phyloP scores from a whole-genome alignment of 345 rosid species.

The Geranium brycei region DNA sequence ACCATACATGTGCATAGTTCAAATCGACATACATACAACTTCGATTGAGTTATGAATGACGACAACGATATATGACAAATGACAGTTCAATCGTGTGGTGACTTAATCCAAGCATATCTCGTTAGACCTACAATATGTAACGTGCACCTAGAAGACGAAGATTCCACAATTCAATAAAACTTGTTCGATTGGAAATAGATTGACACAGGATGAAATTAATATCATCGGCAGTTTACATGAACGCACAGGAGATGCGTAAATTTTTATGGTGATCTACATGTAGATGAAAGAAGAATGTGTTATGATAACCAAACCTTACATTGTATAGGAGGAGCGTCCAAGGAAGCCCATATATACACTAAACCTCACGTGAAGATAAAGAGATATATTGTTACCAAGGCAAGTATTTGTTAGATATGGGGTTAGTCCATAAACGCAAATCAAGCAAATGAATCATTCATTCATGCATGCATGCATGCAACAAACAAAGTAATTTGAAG shows the following conservation, averaged over 20 bases:
- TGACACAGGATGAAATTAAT: slow-evolving; percentile 63
- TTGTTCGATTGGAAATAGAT: slow-evolving; percentile 33
- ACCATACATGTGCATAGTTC: neutral
- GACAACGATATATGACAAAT: too few relatives aligned
- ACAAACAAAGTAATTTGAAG: too few relatives aligned
- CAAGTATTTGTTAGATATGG: slow-evolving; percentile 23
- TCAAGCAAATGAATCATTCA: too few relatives aligned
- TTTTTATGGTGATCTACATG: slow-evolving; percentile 76
- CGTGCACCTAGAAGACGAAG: slow-evolving; percentile 63
- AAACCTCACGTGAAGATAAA: too few relatives aligned
- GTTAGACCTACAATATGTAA: slow-evolving; percentile 67
- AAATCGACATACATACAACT: neutral
- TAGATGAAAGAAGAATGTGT: slow-evolving; percentile 2
- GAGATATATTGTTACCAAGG: slow-evolving; percentile 36
- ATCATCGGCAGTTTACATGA: slow-evolving; percentile 57
- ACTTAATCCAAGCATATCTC: neutral
- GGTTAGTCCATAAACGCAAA: too few relatives aligned
- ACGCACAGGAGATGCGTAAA: slow-evolving; percentile 62
- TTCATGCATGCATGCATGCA: too few relatives aligned
- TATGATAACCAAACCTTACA: too few relatives aligned
- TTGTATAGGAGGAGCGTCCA: too few relatives aligned
- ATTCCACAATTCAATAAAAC: slow-evolving; percentile 69
- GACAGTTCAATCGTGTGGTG: too few relatives aligned
- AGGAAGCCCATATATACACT: too few relatives aligned
- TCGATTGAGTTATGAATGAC: neutral